Percentiles rank a stretch among this genome's conserved stretches.
Evolutionary conservation across 257 asterid species (phyloP).

Genomic region (Voacanga thouarsii): DNA sequence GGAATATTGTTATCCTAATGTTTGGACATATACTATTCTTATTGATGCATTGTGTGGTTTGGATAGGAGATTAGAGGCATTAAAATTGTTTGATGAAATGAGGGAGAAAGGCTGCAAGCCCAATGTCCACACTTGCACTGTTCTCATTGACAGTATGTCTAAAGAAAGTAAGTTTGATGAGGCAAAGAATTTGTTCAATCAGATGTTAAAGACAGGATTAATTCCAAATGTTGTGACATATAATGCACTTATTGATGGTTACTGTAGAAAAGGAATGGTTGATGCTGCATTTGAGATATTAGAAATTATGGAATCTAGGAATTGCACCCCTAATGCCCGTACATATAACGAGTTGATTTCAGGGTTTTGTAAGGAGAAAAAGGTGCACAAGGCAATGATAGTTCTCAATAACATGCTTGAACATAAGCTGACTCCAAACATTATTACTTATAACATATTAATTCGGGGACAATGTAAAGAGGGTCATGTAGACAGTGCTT

Average conservation of each 20-base stretch:
- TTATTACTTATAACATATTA: conserved; percentile 60
- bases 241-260: conserved; percentile 69
- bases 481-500: conserved; percentile 55
- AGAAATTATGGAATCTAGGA: conserved; percentile 43
- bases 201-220: conserved; percentile 45
- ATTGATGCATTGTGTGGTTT: conserved; percentile 58
- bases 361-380: conserved; percentile 51
- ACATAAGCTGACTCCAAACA: conserved; percentile 40
- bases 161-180: too few species aligned
- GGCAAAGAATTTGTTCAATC: conserved; percentile 27
- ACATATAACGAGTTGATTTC: conserved; percentile 70
- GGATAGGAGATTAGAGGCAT: conserved; percentile 53
- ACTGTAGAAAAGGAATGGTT: conserved; percentile 55
- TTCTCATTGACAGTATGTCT: conserved; percentile 33
- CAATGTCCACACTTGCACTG: conserved; percentile 65
- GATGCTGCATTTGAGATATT: conserved; percentile 52
- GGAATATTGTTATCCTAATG: conserved; percentile 57
- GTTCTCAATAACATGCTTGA: conserved; percentile 58
- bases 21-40: conserved; percentile 60
- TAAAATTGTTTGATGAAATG: conserved; percentile 61
- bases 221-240: conserved; percentile 58
- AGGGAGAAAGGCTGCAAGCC: conserved; percentile 67
- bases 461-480: conserved; percentile 63
- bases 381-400: conserved; percentile 69
- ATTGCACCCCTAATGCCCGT: conserved; percentile 53